Conservation (phyloP, 257 asterid genomes). For the Ehretia macrophylla region DNA sequence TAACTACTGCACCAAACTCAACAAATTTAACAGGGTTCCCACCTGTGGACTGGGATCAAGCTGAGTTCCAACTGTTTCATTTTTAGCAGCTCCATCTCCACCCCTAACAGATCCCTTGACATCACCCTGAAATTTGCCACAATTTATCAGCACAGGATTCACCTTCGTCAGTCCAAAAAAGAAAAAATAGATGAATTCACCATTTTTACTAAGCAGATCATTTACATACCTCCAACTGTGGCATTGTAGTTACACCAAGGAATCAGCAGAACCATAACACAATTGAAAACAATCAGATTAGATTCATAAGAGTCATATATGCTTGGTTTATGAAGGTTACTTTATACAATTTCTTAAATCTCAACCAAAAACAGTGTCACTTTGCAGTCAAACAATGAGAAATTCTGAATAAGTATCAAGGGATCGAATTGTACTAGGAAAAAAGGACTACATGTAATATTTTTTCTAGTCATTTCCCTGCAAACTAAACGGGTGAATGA, state of each 20-base stretch:
- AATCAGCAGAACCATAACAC: conserved; percentile 14
- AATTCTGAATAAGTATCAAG: neutral
- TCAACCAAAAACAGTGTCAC: neutral
- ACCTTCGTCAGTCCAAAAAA: conserved; percentile 2
- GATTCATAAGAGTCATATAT: neutral
- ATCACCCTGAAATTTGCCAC: conserved; percentile 43
- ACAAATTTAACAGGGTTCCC: neutral
- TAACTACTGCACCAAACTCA: neutral
- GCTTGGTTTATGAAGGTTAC: no score
- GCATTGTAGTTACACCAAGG: conserved; percentile 18
- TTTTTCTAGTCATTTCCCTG: neutral
- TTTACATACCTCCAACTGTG: conserved; percentile 55
- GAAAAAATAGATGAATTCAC: neutral
- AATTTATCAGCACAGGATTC: conserved; percentile 12
- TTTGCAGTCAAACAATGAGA: neutral
- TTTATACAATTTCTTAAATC: no score
- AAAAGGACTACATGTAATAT: neutral
- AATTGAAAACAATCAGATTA: conserved; percentile 18
- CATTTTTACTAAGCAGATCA: neutral
- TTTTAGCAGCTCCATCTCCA: conserved; percentile 42
- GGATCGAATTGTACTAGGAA: neutral
- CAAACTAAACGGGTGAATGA: neutral
- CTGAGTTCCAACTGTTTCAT: conserved; percentile 38
- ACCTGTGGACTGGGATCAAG: conserved; percentile 46
- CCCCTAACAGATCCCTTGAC: conserved; percentile 50